Evolutionary conservation across 2,329 filamentous ascomycete species (phyloP), one percentile per base, ranked within the genome.

Genomic region (Ophiostoma piceae): DNA sequence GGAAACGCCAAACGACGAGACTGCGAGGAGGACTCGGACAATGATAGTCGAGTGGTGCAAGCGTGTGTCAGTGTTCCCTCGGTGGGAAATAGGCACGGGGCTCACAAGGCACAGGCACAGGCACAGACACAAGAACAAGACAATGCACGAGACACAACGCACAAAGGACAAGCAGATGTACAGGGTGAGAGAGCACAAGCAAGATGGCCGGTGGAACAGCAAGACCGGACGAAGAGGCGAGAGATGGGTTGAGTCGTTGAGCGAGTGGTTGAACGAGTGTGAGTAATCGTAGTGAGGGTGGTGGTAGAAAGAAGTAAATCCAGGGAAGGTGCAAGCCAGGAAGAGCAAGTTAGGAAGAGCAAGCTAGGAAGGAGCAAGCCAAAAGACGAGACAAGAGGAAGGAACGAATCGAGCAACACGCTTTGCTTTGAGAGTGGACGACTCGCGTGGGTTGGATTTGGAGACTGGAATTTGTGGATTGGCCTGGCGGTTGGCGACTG

Each of bases 151-250:
- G 16, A 16, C 60, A 64, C 60, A 64, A 64, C 2, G 60, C 60
- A 64, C 60, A 22, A 29, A 29, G 26, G 14, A 19, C 62, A 39
- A 14, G n/a, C 9, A 19, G 62, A 19, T 14, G 54, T 60, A 16
- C 54, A 62, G 57, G 57, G 14, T 32, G 57, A 32, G 51, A 57
- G 51, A 57, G 51, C 51, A 57, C 51, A 57, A 26, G 51, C 60
- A 37, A 64, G 60, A 64, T 39, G 60, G 32, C 60, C 29, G 62
- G 62, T 65, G 62, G 32, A 39, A 65, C 62, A 39, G 60, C 35
- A 65, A 65, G 62, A 65, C 62, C 32, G n/a, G 62, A 65, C 62
- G 62, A 65, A 69, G 47, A 47, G 22, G n/a, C 39, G 32, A 57
- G 32, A 37, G 51, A 11, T n/a, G 7, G 51, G 22, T 6, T 57